Percentiles rank a stretch among this genome's conserved stretches.
Conservation (phyloP, 1,284 basidiomycete species). For the Entoloma clypeatum region DNA sequence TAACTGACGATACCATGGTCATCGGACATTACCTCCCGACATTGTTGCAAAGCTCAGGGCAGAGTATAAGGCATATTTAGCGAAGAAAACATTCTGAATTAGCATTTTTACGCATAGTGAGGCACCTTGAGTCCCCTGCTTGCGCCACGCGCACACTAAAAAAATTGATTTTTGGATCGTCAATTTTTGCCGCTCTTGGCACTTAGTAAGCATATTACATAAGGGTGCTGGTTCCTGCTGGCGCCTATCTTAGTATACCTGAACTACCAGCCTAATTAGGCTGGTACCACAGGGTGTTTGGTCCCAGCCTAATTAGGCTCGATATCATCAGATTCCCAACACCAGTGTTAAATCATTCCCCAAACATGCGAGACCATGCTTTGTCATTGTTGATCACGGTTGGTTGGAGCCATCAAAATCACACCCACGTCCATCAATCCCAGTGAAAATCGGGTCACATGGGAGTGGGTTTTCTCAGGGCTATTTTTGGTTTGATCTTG, state of each 20-base stretch:
- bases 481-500: too few relatives aligned
- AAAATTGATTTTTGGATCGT: constrained; percentile 5
- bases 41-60: constrained; percentile 7
- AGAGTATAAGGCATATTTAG: neutral
- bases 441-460: too few relatives aligned
- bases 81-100: neutral
- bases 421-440: too few relatives aligned
- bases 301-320: too few relatives aligned
- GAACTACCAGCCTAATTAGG: too few relatives aligned
- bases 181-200: constrained; percentile 5
- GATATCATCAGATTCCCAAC: too few relatives aligned
- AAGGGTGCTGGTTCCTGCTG: constrained; percentile 12
- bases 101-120: neutral
- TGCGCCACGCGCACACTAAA: neutral
- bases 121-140: neutral
- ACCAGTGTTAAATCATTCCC: too few relatives aligned
- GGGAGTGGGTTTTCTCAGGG: too few relatives aligned
- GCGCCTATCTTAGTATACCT: constrained; percentile 11
- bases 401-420: too few relatives aligned
- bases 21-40: constrained; percentile 13
- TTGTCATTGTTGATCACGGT: too few relatives aligned
- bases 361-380: too few relatives aligned
- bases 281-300: too few relatives aligned
- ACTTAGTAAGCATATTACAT: constrained; percentile 11
- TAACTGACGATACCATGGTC: constrained; percentile 16